Percentiles rank a stretch among this genome's conserved stretches.
These are phyloP conservation scores for Amylocystis lapponica DNA, from an alignment of 768 basidiomycete genomes.

Conservation along the genomic window DNA sequence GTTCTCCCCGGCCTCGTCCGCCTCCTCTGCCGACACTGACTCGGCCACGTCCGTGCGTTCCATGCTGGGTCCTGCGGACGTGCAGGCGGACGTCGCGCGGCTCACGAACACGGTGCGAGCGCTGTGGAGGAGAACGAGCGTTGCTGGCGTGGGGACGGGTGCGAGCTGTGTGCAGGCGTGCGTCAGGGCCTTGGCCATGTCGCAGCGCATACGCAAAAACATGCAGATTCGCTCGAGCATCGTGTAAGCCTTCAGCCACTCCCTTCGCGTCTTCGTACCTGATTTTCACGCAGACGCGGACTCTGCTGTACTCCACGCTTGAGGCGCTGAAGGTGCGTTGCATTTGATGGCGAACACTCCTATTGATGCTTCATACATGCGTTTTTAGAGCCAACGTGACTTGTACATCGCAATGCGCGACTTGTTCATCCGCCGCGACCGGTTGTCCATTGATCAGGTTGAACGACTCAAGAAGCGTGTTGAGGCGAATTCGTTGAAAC, in stretches of 20 bases:
- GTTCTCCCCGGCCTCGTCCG: conserved; percentile 27
- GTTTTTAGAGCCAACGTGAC: conserved; percentile 64
- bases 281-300: conserved; percentile 51
- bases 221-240: conserved; percentile 69
- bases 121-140: conserved; percentile 72
- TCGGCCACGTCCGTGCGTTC: conserved; percentile 12
- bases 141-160: conserved; percentile 82
- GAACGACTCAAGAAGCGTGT: conserved; percentile 85
- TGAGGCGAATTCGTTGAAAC: conserved; percentile 66
- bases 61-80: conserved; percentile 14
- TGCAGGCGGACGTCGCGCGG: conserved; percentile 77
- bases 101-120: conserved; percentile 76
- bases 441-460: conserved; percentile 84
- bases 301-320: conserved; percentile 59
- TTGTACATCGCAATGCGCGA: conserved; percentile 85
- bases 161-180: conserved; percentile 76
- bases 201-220: conserved; percentile 59
- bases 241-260: conserved; percentile 55
- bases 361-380: conserved; percentile 7
- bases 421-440: conserved; percentile 80
- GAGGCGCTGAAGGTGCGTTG: conserved; percentile 68
- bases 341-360: no score
- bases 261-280: neutral
- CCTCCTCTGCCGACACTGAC: conserved; percentile 8
- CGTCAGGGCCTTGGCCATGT: conserved; percentile 63